phyloP scores from a whole-genome alignment of 2,329 filamentous ascomycete species.

The Colletotrichum falcatum region DNA sequence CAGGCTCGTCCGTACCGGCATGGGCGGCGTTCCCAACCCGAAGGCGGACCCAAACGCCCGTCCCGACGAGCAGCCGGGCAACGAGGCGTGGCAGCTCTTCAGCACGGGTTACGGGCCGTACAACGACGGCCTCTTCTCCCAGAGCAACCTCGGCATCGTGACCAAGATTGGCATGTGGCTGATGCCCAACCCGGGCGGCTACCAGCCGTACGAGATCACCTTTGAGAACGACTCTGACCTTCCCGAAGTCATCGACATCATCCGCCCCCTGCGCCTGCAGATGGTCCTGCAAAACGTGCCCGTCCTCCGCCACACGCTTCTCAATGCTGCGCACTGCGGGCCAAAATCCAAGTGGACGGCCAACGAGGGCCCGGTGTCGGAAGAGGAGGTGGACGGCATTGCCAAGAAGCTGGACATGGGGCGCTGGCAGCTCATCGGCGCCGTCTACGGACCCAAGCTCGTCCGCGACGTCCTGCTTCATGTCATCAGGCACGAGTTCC shows the following conservation, averaged over 20 bases:
- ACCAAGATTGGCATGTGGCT: constrained; percentile 65
- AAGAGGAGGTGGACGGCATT: constrained; percentile 55
- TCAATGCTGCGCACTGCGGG: constrained; percentile 54
- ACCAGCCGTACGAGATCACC: constrained; percentile 49
- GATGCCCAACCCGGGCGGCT: constrained; percentile 64
- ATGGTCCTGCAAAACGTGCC: constrained; percentile 62
- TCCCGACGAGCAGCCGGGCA: constrained; percentile 47
- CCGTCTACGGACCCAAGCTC: constrained; percentile 50
- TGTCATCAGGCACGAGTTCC: constrained; percentile 51
- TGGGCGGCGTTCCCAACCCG: constrained; percentile 47
- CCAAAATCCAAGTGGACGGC: constrained; percentile 48
- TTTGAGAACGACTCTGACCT: constrained; percentile 45
- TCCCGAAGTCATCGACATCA: constrained; percentile 48
- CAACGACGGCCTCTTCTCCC: constrained; percentile 59
- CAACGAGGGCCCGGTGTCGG: constrained; percentile 50
- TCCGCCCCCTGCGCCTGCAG: constrained; percentile 52
- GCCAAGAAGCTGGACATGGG: constrained; percentile 56
- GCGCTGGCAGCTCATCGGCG: constrained; percentile 61
- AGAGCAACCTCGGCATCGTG: constrained; percentile 63
- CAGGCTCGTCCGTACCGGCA: constrained; percentile 56
- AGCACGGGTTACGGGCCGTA: constrained; percentile 55
- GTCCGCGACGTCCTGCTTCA: constrained; percentile 49
- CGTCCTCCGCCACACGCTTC: constrained; percentile 57
- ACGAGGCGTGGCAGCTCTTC: constrained; percentile 57
- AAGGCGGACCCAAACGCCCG: constrained; percentile 26